phyloP scores from a whole-genome alignment of 2,329 filamentous ascomycete species.

The Eutypa lata region DNA sequence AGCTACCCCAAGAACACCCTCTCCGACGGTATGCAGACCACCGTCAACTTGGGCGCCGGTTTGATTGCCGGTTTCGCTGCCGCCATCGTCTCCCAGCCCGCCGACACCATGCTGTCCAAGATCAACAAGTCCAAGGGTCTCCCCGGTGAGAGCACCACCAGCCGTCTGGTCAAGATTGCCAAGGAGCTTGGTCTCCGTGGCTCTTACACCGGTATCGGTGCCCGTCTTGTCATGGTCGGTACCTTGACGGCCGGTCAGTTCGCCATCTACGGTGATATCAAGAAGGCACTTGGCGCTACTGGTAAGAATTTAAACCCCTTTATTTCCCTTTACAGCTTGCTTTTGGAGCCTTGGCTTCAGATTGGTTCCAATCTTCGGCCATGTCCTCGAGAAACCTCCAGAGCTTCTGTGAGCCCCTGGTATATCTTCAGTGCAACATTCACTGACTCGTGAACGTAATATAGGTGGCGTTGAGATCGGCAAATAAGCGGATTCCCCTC shows the following conservation, averaged over 20 bases:
- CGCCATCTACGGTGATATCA: constrained; percentile 62
- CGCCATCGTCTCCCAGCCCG: constrained; percentile 71
- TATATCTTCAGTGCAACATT: no score
- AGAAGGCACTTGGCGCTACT: constrained; percentile 50
- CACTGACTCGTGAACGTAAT: no score
- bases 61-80: constrained; percentile 74
- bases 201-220: constrained; percentile 68
- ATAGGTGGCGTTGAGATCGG: constrained; percentile 55
- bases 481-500: constrained; percentile 1
- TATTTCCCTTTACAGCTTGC: no score
- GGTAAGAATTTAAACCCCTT: no score
- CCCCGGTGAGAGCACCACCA: constrained; percentile 69
- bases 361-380: no score
- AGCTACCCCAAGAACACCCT: constrained; percentile 59
- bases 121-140: constrained; percentile 77
- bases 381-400: no score
- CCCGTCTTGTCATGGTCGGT: constrained; percentile 71
- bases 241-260: constrained; percentile 69
- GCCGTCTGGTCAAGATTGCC: constrained; percentile 71
- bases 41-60: constrained; percentile 71
- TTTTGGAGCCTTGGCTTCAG: no score
- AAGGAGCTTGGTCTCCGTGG: constrained; percentile 69
- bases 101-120: constrained; percentile 78
- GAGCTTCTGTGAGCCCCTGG: no score
- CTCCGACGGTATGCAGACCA: constrained; percentile 61